A percentile compares a stretch with the other conserved stretches of the same genome.
Evolutionary conservation across 257 asterid genomes (phyloP).

Genomic region (Solanum virginianum): DNA sequence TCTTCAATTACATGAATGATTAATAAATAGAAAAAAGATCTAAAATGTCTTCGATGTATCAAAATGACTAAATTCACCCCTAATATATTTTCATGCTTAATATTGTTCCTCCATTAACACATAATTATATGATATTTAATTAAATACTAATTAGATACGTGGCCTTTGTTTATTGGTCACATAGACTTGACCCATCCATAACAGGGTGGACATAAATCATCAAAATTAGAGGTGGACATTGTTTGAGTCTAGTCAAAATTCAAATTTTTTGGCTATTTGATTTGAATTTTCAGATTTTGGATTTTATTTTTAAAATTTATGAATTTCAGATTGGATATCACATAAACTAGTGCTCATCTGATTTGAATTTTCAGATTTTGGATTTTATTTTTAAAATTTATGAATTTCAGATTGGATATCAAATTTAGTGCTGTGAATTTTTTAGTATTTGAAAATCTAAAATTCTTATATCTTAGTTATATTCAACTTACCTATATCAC

Average conservation of each 20-base stretch:
- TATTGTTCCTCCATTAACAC: background rate
- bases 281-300: background rate
- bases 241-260: background rate
- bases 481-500: no score
- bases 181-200: background rate
- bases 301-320: background rate
- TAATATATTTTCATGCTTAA: background rate
- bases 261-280: background rate
- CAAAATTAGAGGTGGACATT: background rate
- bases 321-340: background rate
- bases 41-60: background rate
- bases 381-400: background rate
- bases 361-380: background rate
- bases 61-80: background rate
- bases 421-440: background rate
- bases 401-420: background rate
- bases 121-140: background rate
- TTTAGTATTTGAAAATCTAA: background rate
- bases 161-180: background rate
- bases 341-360: no score
- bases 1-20: background rate
- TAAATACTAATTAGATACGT: background rate
- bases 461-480: no score
- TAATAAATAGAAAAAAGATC: background rate
- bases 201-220: background rate